Conservation (phyloP, 768 basidiomycete genomes). For the Lactarius hengduanensis region DNA sequence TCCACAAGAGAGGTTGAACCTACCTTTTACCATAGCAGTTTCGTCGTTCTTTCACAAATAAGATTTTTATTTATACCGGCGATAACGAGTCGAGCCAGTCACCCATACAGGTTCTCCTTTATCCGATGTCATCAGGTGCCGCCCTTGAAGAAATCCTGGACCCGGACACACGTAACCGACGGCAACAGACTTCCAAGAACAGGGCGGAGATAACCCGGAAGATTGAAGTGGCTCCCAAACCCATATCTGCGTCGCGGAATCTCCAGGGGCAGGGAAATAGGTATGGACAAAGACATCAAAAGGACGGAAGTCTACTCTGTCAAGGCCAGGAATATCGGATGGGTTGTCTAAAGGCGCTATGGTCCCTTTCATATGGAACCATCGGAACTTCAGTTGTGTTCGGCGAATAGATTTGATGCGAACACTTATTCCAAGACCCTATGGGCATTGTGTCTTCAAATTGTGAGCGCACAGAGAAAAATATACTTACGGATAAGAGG, state of each 20-base stretch:
- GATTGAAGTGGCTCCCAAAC: background rate
- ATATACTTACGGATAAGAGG: background rate
- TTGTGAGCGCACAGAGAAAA: background rate
- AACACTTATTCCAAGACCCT: constrained; percentile 10
- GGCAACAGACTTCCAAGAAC: constrained; percentile 1
- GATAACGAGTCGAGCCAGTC: background rate
- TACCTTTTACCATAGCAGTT: no score
- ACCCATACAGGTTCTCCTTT: background rate
- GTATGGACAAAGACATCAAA: background rate
- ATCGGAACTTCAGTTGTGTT: background rate
- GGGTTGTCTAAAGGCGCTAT: background rate
- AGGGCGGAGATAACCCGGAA: background rate
- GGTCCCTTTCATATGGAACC: constrained; percentile 1
- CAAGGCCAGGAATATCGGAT: background rate
- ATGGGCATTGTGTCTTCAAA: background rate
- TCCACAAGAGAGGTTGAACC: no score
- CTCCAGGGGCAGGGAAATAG: background rate
- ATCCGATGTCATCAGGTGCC: background rate
- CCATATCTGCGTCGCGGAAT: background rate
- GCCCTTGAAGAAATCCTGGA: constrained; percentile 1
- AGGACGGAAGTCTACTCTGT: background rate
- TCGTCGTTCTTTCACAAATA: no score
- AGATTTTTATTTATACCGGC: background rate
- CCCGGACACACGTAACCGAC: background rate
- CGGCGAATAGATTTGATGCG: background rate